Base-by-base conservation (phyloP, 306 rosid genomes). In the Ormosia emarginata region DNA sequence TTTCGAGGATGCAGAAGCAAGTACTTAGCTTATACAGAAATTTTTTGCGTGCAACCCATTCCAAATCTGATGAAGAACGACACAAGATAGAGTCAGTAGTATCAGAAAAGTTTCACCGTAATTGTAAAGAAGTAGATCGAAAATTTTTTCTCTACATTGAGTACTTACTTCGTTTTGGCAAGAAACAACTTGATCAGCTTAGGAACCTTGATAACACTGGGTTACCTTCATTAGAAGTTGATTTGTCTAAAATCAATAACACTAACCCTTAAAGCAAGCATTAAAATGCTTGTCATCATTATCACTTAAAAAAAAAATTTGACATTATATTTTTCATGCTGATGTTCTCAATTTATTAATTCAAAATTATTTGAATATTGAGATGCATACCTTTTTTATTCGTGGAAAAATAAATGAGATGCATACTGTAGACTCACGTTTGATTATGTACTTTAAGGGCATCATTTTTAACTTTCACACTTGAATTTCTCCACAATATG, bases 1-100 rank as follows among this genome's bases (percentile, higher is more conserved):
- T 95, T 43, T 95, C 98, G 5, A 98, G 98, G 41, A 83, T 95
- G 94, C 99, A 95, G 76, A 95, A 83, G 53, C 98, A 93, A 88
- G 97, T 95, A 3, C 95, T 95, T 14, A 70, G 93, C 47, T 75
- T 93, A 34, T 93, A 91, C 88, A 87, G 97, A 86, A 90, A 89
- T 13, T 95, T 95, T 89, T 82, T 95, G 12, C 90, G 97, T 50
- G 89, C 90, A 3, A 92, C 99, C 1, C 95, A 97, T 4, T 82
- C 87, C 24, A 95, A 93, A 81, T 84, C 92, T 0, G 41, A 65
- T 3, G 90, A 86, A 67, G 98, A 95, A 71, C 77, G 95, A 1
- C 79, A n/a, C 8, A 82, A 69, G 67, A 90, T 95, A 24, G 95
- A 95, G 63, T 84, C 91, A 0, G 4, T 90, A 15, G 92, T 95